Conservation (phyloP, 257 asterid genomes). For the Solanum paucissectum region DNA sequence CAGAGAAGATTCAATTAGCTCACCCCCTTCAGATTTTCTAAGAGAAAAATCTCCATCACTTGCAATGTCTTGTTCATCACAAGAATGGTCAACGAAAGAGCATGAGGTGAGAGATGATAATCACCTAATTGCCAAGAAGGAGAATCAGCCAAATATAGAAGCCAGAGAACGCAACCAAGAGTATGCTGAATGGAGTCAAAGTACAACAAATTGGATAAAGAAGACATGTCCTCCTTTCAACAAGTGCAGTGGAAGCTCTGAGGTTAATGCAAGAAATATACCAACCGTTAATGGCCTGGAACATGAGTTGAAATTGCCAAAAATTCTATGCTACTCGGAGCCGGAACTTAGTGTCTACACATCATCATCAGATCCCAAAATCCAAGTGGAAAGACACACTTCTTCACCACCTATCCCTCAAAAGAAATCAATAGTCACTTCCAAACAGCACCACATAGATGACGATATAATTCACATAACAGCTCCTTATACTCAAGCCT, state of each 20-base stretch:
- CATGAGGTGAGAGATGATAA: slow-evolving; percentile 20
- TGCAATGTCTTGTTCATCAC: slow-evolving; percentile 26
- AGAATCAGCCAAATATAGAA: slow-evolving; percentile 13
- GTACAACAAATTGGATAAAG: neutral
- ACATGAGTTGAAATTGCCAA: slow-evolving; percentile 21
- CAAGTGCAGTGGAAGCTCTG: slow-evolving; percentile 6
- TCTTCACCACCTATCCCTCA: slow-evolving; percentile 2
- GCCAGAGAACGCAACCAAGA: slow-evolving; percentile 13
- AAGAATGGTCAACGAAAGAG: slow-evolving; percentile 10
- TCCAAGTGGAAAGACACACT: neutral
- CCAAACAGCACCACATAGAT: slow-evolving; percentile 3
- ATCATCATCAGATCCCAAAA: slow-evolving; percentile 11
- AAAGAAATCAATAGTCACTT: neutral
- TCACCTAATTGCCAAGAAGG: slow-evolving; percentile 4
- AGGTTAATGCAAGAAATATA: slow-evolving; percentile 1
- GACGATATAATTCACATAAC: slow-evolving; percentile 7
- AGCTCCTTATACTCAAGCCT: slow-evolving; percentile 7
- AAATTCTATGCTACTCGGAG: slow-evolving; percentile 12
- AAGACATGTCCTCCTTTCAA: neutral
- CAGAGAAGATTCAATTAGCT: slow-evolving; percentile 16
- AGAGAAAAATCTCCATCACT: slow-evolving; percentile 23
- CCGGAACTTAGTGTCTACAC: neutral
- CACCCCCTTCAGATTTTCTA: slow-evolving; percentile 6
- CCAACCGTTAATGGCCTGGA: slow-evolving; percentile 10
- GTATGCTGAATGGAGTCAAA: slow-evolving; percentile 11